Percentiles rank a stretch among this genome's conserved stretches.
Conservation (phyloP, 495 filamentous ascomycete genomes). For the Apiosordaria backusii region DNA sequence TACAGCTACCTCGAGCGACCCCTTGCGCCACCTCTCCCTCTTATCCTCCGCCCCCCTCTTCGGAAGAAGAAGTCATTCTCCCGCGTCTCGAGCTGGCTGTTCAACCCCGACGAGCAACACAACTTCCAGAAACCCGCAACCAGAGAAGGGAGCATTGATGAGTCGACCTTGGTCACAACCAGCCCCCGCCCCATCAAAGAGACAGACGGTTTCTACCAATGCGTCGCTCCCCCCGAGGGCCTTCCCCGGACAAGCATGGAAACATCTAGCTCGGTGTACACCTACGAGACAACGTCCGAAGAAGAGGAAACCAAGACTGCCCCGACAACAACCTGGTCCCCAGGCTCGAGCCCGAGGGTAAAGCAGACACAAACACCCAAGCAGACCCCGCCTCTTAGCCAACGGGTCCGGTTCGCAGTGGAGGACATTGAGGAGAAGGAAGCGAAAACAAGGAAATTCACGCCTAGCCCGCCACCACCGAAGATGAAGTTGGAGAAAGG, state of each 20-base stretch:
- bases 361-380: constrained; percentile 26
- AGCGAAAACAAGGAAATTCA: constrained; percentile 19
- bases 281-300: constrained; percentile 29
- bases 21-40: constrained; percentile 51
- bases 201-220: constrained; percentile 54
- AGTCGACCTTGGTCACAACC: constrained; percentile 41
- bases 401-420: constrained; percentile 13
- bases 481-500: constrained; percentile 15
- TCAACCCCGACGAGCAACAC: constrained; percentile 30
- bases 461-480: constrained; percentile 1
- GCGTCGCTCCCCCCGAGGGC: constrained; percentile 36
- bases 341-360: constrained; percentile 38
- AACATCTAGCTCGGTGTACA: constrained; percentile 39
- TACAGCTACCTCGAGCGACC: constrained; percentile 29
- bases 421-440: not conserved
- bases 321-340: constrained; percentile 43
- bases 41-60: constrained; percentile 47
- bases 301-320: constrained; percentile 26
- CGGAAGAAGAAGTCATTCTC: constrained; percentile 59
- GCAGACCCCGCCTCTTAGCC: constrained; percentile 25
- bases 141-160: not conserved
- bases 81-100: constrained; percentile 54
- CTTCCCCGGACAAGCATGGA: constrained; percentile 36
- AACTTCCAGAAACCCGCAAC: not conserved
- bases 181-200: constrained; percentile 43